Conservation (phyloP, 2,329 filamentous ascomycete genomes). For the Fulvia fulva region DNA sequence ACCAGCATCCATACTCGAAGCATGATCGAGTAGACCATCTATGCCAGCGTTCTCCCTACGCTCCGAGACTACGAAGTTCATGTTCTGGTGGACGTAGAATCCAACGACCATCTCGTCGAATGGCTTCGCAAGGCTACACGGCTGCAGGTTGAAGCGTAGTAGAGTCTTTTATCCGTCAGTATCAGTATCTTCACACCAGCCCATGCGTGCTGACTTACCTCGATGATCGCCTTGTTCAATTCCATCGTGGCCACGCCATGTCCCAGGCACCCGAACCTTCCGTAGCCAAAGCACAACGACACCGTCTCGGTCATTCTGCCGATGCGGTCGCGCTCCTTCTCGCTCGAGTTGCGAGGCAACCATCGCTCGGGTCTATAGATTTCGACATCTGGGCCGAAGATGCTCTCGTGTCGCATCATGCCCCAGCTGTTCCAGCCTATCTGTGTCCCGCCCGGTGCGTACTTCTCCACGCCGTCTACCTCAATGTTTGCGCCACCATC, state of each 20-base stretch:
- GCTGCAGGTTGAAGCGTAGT: slow-evolving; percentile 37
- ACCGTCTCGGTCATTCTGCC: slow-evolving; percentile 36
- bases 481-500: slow-evolving; percentile 33
- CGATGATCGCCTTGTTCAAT: slow-evolving; percentile 37
- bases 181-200: background rate
- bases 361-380: slow-evolving; percentile 39
- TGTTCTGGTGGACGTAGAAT: slow-evolving; percentile 37
- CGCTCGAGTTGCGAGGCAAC: slow-evolving; percentile 29
- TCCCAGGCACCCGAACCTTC: slow-evolving; percentile 37
- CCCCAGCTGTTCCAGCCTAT: slow-evolving; percentile 40
- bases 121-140: slow-evolving; percentile 35
- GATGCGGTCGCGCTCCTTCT: slow-evolving; percentile 28
- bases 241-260: slow-evolving; percentile 38
- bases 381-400: slow-evolving; percentile 37
- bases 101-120: slow-evolving; percentile 37
- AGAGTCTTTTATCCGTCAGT: slow-evolving; percentile 30
- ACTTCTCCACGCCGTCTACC: slow-evolving; percentile 35
- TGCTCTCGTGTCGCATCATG: slow-evolving; percentile 34
- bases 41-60: slow-evolving; percentile 15
- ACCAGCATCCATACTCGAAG: slow-evolving; percentile 11
- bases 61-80: slow-evolving; percentile 36
- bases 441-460: slow-evolving; percentile 35
- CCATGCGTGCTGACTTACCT: slow-evolving; percentile 25
- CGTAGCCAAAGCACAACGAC: slow-evolving; percentile 35
- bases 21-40: background rate